Evolutionary conservation across 257 asterid genomes (phyloP).

Genomic region (Nicotiana obtusifolia): DNA sequence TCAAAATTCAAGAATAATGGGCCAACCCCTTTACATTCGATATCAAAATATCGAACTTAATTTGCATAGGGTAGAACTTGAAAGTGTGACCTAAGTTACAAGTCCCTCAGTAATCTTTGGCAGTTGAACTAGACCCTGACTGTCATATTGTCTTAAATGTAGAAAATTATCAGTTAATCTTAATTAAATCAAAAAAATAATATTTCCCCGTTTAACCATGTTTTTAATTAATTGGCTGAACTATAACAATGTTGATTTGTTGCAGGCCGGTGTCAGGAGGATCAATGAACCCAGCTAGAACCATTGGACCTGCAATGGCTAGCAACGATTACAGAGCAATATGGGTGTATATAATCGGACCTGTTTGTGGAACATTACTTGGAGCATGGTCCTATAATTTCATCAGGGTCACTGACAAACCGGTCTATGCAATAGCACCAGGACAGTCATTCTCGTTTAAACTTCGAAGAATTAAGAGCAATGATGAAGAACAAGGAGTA

Average conservation of each 20-base stretch:
- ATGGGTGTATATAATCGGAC: conserved; percentile 74
- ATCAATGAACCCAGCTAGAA: conserved; percentile 85
- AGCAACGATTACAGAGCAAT: conserved; percentile 54
- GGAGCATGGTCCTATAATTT: conserved; percentile 69
- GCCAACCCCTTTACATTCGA: too few relatives aligned
- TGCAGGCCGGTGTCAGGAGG: conserved; percentile 84
- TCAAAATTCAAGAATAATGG: too few relatives aligned
- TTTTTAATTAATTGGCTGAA: background rate
- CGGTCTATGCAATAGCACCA: conserved; percentile 30
- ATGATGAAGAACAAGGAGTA: conserved; percentile 12
- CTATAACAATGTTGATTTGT: background rate
- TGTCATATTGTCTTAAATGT: too few relatives aligned
- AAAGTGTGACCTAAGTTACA: too few relatives aligned
- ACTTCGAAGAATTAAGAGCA: conserved; percentile 43
- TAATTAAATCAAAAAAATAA: too few relatives aligned
- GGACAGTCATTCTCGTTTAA: conserved; percentile 34
- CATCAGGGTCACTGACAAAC: conserved; percentile 50
- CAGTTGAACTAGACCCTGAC: too few relatives aligned
- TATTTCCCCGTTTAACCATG: background rate
- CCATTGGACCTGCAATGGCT: conserved; percentile 80
- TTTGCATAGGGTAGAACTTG: too few relatives aligned
- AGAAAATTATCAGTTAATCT: too few relatives aligned
- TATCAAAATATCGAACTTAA: too few relatives aligned
- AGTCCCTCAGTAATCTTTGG: too few relatives aligned
- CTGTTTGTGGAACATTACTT: conserved; percentile 55